A percentile compares a stretch with the other conserved stretches of the same genome.
Conservation (phyloP, 2,329 filamentous ascomycete species). For the Neofusicoccum ribis region DNA sequence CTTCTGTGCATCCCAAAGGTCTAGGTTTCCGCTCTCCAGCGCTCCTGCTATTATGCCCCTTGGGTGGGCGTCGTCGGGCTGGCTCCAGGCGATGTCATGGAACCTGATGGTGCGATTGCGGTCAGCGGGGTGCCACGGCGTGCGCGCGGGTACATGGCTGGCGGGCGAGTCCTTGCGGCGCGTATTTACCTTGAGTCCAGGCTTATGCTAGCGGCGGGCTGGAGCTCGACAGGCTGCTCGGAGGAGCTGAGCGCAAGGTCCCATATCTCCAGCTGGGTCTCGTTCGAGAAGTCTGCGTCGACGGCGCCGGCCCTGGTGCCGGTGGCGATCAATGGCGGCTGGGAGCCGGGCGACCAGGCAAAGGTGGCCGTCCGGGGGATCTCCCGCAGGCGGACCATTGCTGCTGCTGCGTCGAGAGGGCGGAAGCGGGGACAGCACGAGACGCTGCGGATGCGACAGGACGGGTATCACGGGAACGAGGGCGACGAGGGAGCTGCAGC, state of each 20-base stretch:
- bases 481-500: slow-evolving; percentile 4
- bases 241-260: slow-evolving; percentile 80
- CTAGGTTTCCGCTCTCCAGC: slow-evolving; percentile 88
- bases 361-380: slow-evolving; percentile 96
- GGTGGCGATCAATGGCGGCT: slow-evolving; percentile 81
- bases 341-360: slow-evolving; percentile 85
- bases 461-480: slow-evolving; percentile 24
- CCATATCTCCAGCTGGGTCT: slow-evolving; percentile 96
- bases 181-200: slow-evolving; percentile 81
- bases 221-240: slow-evolving; percentile 76
- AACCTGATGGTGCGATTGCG: slow-evolving; percentile 61
- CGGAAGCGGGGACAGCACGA: background rate
- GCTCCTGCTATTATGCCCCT: slow-evolving; percentile 92
- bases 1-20: slow-evolving; percentile 87
- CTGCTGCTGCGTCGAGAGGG: slow-evolving; percentile 33
- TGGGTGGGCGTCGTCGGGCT: slow-evolving; percentile 73
- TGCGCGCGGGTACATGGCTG: background rate
- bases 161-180: background rate
- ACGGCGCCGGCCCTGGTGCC: slow-evolving; percentile 94
- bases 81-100: slow-evolving; percentile 94
- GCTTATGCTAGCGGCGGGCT: slow-evolving; percentile 78
- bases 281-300: slow-evolving; percentile 95
- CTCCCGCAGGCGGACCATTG: slow-evolving; percentile 94
- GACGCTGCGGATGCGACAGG: slow-evolving; percentile 18
- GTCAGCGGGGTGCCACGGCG: background rate